Base-by-base conservation (phyloP, 2,329 filamentous ascomycete genomes). In the Hymenoscyphus fraxineus region DNA sequence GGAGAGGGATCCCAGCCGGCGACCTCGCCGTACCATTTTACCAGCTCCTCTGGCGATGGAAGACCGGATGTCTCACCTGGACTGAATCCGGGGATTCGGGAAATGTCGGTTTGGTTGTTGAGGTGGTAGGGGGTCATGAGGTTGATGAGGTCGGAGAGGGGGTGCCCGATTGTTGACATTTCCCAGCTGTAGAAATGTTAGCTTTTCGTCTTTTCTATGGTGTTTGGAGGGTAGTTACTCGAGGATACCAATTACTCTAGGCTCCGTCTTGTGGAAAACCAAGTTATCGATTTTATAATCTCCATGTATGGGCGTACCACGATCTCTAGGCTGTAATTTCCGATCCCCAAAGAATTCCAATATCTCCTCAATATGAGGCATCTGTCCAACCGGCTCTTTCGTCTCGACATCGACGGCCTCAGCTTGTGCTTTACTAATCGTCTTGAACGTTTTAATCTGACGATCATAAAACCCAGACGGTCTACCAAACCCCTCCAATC, bases 131-230 rank as follows among this genome's bases (percentile, higher is more conserved):
- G 83, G 7, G 80, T 80, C 32, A 88, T 77, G 19, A 98, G 81
- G 78, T 98, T 98, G 76, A 88, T 88, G 51, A 98, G 81, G 76
- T 99, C 95, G 6, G 91, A 94, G 27, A 98, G 84, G 0, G 95
- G 95, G 76, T 99, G 94, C n/a, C 95, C 95, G 62, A 97, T 88
- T 0, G 95, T 98, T 41, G 92, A 93, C 92, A 99, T 97, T 80
- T 98, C 95, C 94, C 94, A 98, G 79, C 84, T 86, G 22, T 41
- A 41, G 51, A 13, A 22, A 19, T 27, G 60, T 65, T 54, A 61
- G 51, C 32, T 66, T 27, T 51, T 27, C 27, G 19, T 10, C 22
- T 22, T 16, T 35, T 35, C 32, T 35, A 10, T 35, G 9, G 9
- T 35, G 6, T 35, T 10, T 10, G 35, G n/a, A n/a, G 19, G 15